phyloP scores from a whole-genome alignment of 2,329 filamentous ascomycete genomes.

The Trichoderma sp. region DNA sequence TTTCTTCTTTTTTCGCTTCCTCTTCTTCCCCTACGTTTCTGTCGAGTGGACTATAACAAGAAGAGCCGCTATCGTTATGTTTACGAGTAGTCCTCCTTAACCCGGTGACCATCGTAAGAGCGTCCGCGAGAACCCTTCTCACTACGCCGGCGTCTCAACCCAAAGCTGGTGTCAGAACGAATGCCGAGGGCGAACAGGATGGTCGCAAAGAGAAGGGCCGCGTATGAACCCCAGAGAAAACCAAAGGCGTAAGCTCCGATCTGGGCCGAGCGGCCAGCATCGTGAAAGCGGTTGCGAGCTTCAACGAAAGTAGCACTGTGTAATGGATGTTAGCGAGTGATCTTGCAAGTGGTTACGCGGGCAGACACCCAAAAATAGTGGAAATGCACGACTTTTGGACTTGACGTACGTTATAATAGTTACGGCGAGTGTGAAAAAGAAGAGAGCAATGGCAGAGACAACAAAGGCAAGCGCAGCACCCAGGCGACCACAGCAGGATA shows the following conservation, averaged over 20 bases:
- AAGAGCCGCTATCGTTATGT: not conserved
- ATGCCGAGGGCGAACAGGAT: constrained; percentile 66
- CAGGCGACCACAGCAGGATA: constrained; percentile 69
- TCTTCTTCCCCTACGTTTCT: not conserved
- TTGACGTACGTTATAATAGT: constrained; percentile 71
- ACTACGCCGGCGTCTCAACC: constrained; percentile 27
- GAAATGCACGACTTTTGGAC: not conserved
- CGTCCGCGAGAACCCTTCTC: constrained; percentile 36
- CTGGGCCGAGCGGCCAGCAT: constrained; percentile 52
- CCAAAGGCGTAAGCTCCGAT: constrained; percentile 69
- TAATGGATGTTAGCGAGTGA: not conserved
- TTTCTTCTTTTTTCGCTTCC: not conserved
- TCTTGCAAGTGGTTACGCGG: not conserved
- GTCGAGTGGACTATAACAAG: not conserved
- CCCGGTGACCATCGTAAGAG: constrained; percentile 50
- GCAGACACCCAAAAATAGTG: not conserved
- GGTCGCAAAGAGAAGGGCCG: constrained; percentile 62
- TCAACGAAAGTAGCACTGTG: constrained; percentile 60
- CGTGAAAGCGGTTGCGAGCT: constrained; percentile 64
- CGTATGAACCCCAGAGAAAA: constrained; percentile 73
- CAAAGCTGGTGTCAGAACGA: constrained; percentile 43
- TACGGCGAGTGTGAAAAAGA: constrained; percentile 66
- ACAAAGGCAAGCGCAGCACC: constrained; percentile 65
- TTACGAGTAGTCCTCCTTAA: constrained; percentile 69
- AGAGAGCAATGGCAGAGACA: constrained; percentile 56